Percentiles rank a stretch among this genome's conserved stretches.
These are phyloP conservation scores for Raphanus raphanistrum DNA, from an alignment of 345 rosid genomes.

Conservation along the genomic window DNA sequence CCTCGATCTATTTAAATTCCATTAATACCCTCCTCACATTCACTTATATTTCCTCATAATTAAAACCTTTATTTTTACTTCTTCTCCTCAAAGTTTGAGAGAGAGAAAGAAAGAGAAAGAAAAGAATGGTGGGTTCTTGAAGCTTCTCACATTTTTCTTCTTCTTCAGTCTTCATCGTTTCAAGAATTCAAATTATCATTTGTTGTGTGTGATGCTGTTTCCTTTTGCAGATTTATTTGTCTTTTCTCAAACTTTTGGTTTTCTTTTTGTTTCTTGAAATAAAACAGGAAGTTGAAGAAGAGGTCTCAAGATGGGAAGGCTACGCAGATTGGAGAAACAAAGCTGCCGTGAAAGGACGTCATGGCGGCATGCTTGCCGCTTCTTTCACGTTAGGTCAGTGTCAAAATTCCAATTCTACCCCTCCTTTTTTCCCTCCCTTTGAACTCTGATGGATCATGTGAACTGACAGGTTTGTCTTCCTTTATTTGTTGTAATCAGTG, in stretches of 20 bases:
- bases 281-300: slow-evolving; percentile 53
- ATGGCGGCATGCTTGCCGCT: slow-evolving; percentile 79
- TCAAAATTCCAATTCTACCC: slow-evolving; percentile 12
- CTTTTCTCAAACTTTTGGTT: slow-evolving; percentile 14
- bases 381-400: slow-evolving; percentile 62
- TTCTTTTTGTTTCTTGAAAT: slow-evolving; percentile 6
- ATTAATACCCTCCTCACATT: slow-evolving; percentile 40
- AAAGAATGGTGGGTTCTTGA: slow-evolving; percentile 66
- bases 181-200: slow-evolving; percentile 22
- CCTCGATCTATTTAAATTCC: slow-evolving; percentile 45
- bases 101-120: slow-evolving; percentile 32
- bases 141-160: slow-evolving; percentile 24
- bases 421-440: slow-evolving; percentile 9
- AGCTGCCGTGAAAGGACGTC: slow-evolving; percentile 60
- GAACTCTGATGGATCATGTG: slow-evolving; percentile 23
- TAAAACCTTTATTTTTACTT: neutral
- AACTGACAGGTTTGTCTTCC: neutral
- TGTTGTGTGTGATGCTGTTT: slow-evolving; percentile 19
- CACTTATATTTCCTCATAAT: slow-evolving; percentile 28
- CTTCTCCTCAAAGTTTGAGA: slow-evolving; percentile 39
- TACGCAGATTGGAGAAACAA: slow-evolving; percentile 74
- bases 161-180: neutral
- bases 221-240: slow-evolving; percentile 6
- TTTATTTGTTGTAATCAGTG: slow-evolving; percentile 36
- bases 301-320: slow-evolving; percentile 63